These are phyloP conservation scores for Bruguiera gymnorhiza DNA, from an alignment of 345 rosid species.

Conservation along the genomic window DNA sequence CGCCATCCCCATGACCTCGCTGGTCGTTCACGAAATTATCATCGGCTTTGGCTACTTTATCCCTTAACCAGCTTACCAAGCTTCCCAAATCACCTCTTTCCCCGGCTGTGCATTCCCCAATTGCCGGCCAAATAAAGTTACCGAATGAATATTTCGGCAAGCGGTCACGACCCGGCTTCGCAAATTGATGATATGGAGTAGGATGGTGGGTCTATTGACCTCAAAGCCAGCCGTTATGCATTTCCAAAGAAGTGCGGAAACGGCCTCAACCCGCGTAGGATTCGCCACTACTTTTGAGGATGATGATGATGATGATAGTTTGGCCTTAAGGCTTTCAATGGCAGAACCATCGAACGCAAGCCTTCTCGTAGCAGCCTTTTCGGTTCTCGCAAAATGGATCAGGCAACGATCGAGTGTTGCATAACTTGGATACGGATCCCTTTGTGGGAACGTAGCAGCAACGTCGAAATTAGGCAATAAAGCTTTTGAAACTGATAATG, in stretches of 20 bases:
- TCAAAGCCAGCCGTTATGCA: neutral
- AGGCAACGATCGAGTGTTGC: neutral
- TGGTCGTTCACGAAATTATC: neutral
- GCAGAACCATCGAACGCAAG: neutral
- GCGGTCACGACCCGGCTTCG: neutral
- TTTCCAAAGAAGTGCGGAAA: slow-evolving; percentile 1
- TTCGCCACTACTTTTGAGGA: neutral
- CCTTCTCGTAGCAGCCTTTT: neutral
- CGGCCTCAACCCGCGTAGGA: slow-evolving; percentile 8
- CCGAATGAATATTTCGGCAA: neutral
- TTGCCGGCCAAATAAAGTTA: neutral
- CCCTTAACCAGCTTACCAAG: neutral
- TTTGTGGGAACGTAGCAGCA: slow-evolving; percentile 31
- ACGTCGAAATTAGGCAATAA: slow-evolving; percentile 31
- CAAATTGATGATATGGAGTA: neutral
- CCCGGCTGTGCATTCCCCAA: no score
- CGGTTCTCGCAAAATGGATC: neutral
- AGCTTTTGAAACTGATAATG: neutral
- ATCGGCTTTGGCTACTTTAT: neutral
- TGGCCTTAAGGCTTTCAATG: neutral
- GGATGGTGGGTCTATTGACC: neutral
- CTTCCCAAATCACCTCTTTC: neutral
- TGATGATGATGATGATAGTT: neutral
- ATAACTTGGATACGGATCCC: neutral
- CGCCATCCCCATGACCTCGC: neutral